These are phyloP conservation scores for Omphalotus olearius DNA, from an alignment of 1,284 basidiomycete species.

Conservation along the genomic window DNA sequence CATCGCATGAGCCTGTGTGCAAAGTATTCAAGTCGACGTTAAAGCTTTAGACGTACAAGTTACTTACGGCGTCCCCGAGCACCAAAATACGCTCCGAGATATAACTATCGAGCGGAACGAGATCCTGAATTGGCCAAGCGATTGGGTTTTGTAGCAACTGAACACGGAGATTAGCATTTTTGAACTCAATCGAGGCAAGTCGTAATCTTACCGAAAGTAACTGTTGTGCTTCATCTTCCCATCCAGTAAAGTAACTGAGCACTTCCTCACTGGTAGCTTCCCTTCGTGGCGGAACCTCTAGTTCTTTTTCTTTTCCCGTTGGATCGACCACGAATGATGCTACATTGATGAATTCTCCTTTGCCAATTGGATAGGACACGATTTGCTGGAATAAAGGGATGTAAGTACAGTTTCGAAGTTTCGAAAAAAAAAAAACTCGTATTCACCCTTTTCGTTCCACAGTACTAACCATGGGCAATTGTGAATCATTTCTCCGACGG, in stretches of 20 bases:
- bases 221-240: conserved; percentile 7
- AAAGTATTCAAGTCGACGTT: too few species aligned
- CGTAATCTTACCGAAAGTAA: background rate
- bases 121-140: conserved; percentile 18
- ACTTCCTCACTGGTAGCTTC: conserved; percentile 21
- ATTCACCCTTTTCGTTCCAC: conserved; percentile 4
- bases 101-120: conserved; percentile 26
- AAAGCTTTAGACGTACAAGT: too few species aligned
- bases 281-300: conserved; percentile 31
- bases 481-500: too few species aligned
- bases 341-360: conserved; percentile 41
- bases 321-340: conserved; percentile 32
- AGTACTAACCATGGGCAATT: conserved; percentile 3
- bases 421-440: too few species aligned
- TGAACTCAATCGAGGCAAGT: too few species aligned
- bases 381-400: conserved; percentile 30
- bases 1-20: conserved; percentile 28
- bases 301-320: conserved; percentile 30
- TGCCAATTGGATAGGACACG: conserved; percentile 39
- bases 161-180: background rate
- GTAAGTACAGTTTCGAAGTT: too few species aligned
- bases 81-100: conserved; percentile 25
- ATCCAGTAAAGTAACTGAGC: conserved; percentile 1
- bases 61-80: conserved; percentile 31
- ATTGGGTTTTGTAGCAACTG: conserved; percentile 12